Evolutionary conservation across 2,329 filamentous ascomycete genomes (phyloP).

Genomic region (Aspergillus vadensis): DNA sequence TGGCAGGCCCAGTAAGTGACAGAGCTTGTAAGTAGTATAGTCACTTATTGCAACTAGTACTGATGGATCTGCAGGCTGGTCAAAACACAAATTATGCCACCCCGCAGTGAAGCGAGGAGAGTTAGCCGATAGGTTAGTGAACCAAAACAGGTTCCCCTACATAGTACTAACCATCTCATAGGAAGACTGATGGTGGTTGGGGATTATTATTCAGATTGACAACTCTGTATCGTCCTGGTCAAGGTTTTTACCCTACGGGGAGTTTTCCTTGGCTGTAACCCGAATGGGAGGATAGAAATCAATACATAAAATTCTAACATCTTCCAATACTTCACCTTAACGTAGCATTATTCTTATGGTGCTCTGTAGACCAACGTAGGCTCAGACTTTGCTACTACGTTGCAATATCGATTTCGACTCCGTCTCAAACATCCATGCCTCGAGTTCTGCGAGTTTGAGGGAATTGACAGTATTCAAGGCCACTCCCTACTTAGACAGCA

Average conservation of each 20-base stretch:
- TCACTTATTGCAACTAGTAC: not conserved
- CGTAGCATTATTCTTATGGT: not conserved
- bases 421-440: too few relatives aligned
- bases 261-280: constrained; percentile 22
- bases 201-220: not conserved
- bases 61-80: constrained; percentile 12
- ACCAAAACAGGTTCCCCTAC: too few relatives aligned
- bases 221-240: constrained; percentile 14
- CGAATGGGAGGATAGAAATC: constrained; percentile 19
- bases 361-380: too few relatives aligned
- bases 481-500: too few relatives aligned
- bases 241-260: constrained; percentile 22
- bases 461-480: too few relatives aligned
- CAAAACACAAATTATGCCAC: constrained; percentile 12
- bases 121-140: constrained; percentile 1
- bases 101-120: constrained; percentile 9
- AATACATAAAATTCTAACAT: not conserved
- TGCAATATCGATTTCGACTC: too few relatives aligned
- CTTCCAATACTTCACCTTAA: not conserved
- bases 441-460: too few relatives aligned
- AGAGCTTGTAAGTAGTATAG: constrained; percentile 1
- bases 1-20: constrained; percentile 12
- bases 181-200: not conserved
- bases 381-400: too few relatives aligned
- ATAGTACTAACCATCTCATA: not conserved